Conservation (phyloP, 2,329 filamentous ascomycete species). For the Hymenoscyphus occultus region DNA sequence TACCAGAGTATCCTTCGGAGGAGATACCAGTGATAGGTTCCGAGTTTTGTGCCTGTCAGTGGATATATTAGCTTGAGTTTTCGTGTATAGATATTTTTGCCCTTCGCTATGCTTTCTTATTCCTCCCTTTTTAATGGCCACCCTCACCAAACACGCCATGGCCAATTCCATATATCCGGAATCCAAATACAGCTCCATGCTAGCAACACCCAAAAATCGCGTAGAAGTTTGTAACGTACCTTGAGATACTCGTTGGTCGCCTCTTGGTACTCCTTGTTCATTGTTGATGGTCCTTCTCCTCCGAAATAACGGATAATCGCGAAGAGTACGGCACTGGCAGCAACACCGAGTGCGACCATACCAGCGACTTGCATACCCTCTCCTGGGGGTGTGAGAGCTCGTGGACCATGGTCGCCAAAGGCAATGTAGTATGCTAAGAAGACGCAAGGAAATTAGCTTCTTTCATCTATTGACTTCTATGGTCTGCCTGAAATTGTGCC, state of each 20-base stretch:
- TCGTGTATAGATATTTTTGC: background rate
- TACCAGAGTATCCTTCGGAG: slow-evolving; percentile 73
- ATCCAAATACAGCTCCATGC: background rate
- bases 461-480: background rate
- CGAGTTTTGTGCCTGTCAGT: slow-evolving; percentile 69
- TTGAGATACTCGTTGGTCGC: slow-evolving; percentile 89
- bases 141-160: background rate
- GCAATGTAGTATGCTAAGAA: slow-evolving; percentile 94
- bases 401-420: slow-evolving; percentile 94
- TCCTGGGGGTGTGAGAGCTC: slow-evolving; percentile 76
- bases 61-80: slow-evolving; percentile 15
- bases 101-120: slow-evolving; percentile 5
- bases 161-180: background rate
- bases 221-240: slow-evolving; percentile 51
- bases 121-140: background rate
- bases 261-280: slow-evolving; percentile 98
- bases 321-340: slow-evolving; percentile 69
- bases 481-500: background rate
- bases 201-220: background rate
- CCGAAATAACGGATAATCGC: slow-evolving; percentile 67
- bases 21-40: slow-evolving; percentile 85
- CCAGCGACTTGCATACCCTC: slow-evolving; percentile 77
- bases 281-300: slow-evolving; percentile 72
- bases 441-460: slow-evolving; percentile 24
- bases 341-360: slow-evolving; percentile 68